phyloP scores from a whole-genome alignment of 2,329 filamentous ascomycete genomes.

The Aureobasidium leucospermi region DNA sequence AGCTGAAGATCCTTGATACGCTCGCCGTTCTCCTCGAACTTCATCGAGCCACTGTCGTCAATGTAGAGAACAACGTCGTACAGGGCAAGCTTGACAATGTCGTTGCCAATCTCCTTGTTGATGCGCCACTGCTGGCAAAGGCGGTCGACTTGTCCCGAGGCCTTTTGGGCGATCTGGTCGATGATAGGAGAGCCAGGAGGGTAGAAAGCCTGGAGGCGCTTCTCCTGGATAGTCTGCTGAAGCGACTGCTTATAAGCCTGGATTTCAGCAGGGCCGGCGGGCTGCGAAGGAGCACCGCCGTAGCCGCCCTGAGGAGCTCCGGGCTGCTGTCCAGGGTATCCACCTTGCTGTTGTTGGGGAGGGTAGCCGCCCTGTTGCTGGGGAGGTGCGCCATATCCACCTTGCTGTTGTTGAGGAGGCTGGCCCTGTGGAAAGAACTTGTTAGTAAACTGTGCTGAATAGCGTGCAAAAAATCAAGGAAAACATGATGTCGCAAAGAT shows the following conservation, averaged over 20 bases:
- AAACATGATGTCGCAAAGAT: constrained; percentile 16
- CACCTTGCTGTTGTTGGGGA: constrained; percentile 25
- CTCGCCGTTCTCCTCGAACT: constrained; percentile 59
- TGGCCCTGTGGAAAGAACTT: constrained; percentile 18
- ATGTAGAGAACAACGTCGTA: constrained; percentile 59
- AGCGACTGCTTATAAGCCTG: constrained; percentile 51
- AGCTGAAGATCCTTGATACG: constrained; percentile 60
- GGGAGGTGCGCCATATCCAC: constrained; percentile 15
- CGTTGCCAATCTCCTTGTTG: constrained; percentile 53
- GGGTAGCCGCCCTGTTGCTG: constrained; percentile 26
- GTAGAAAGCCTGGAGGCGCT: constrained; percentile 52
- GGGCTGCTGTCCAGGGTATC: constrained; percentile 24
- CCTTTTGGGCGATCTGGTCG: constrained; percentile 45
- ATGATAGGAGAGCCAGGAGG: constrained; percentile 46
- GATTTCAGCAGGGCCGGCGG: constrained; percentile 43
- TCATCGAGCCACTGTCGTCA: constrained; percentile 63
- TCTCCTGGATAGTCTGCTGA: constrained; percentile 52
- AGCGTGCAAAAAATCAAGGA: neutral
- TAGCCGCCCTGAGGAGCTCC: constrained; percentile 22
- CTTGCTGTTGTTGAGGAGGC: constrained; percentile 20
- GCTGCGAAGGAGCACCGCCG: constrained; percentile 29
- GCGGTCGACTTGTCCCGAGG: constrained; percentile 45
- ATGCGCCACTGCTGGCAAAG: constrained; percentile 52
- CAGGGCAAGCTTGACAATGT: constrained; percentile 55
- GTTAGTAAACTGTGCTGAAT: neutral